Evolutionary conservation across 75 land plant species (phyloP).

Genomic region (Pseudotsuga menziesii): DNA sequence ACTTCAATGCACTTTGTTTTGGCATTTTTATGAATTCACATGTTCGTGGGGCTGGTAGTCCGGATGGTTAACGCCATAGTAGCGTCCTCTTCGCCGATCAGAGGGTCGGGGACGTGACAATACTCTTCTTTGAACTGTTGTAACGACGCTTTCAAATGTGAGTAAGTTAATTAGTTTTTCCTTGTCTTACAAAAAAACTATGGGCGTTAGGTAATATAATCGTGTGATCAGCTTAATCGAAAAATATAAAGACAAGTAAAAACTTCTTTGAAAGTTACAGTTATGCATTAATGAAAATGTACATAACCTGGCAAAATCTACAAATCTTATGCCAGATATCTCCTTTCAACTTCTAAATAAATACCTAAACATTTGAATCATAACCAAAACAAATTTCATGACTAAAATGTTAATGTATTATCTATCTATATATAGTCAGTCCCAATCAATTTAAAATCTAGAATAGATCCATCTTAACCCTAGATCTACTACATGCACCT

Average conservation of each 20-base stretch:
- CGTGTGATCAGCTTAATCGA: neutral
- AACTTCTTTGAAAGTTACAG: neutral
- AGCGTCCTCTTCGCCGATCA: too few relatives aligned
- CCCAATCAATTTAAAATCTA: too few relatives aligned
- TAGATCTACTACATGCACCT: too few relatives aligned
- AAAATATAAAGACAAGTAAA: neutral
- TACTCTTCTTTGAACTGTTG: conserved; percentile 63
- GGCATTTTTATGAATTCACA: too few relatives aligned
- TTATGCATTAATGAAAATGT: neutral
- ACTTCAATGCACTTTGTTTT: too few relatives aligned
- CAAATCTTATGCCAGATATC: neutral
- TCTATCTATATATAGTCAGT: too few relatives aligned
- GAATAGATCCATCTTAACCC: too few relatives aligned
- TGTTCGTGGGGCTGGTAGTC: too few relatives aligned
- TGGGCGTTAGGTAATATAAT: neutral
- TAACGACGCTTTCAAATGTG: conserved; percentile 78
- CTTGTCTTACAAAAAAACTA: conserved; percentile 52
- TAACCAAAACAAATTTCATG: neutral
- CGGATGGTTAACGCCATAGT: too few relatives aligned
- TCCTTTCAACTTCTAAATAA: too few relatives aligned
- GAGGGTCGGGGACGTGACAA: too few relatives aligned
- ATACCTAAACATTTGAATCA: neutral
- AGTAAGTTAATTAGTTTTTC: conserved; percentile 63
- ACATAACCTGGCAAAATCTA: neutral
- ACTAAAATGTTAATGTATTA: neutral